phyloP scores from a whole-genome alignment of 768 basidiomycete species.

The Rubroboletus pulcherrimus region DNA sequence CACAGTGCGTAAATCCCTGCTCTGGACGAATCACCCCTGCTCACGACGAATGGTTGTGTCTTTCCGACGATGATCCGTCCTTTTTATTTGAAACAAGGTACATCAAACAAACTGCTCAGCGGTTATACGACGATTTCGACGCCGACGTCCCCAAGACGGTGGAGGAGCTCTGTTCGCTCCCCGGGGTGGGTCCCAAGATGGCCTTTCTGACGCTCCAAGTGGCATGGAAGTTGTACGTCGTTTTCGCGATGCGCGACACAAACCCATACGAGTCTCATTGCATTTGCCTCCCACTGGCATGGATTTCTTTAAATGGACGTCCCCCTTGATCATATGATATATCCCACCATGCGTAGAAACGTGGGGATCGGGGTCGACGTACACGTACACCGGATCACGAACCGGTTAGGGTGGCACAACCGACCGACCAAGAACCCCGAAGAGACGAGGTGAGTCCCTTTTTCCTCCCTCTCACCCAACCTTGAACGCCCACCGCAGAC shows the following conservation, averaged over 20 bases:
- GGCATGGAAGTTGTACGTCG: conserved; percentile 75
- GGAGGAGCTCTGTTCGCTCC: conserved; percentile 81
- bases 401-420: conserved; percentile 89
- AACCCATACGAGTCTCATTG: background rate
- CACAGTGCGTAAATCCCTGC: conserved; percentile 48
- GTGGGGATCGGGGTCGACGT: conserved; percentile 94
- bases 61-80: no score
- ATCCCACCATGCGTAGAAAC: conserved; percentile 46
- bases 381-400: conserved; percentile 94
- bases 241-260: background rate
- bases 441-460: conserved; percentile 61
- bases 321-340: no score
- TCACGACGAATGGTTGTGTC: background rate
- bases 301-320: background rate
- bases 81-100: conserved; percentile 43
- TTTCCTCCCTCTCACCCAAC: background rate
- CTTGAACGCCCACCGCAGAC: conserved; percentile 31
- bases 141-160: conserved; percentile 88
- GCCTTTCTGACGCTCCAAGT: conserved; percentile 80
- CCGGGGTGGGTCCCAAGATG: conserved; percentile 97
- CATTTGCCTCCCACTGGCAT: background rate
- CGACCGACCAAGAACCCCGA: conserved; percentile 83
- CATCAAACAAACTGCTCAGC: conserved; percentile 67
- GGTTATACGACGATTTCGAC: conserved; percentile 65
- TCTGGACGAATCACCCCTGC: background rate